Evolutionary conservation across 768 basidiomycete species (phyloP).

Genomic region (Boletus speciosus): DNA sequence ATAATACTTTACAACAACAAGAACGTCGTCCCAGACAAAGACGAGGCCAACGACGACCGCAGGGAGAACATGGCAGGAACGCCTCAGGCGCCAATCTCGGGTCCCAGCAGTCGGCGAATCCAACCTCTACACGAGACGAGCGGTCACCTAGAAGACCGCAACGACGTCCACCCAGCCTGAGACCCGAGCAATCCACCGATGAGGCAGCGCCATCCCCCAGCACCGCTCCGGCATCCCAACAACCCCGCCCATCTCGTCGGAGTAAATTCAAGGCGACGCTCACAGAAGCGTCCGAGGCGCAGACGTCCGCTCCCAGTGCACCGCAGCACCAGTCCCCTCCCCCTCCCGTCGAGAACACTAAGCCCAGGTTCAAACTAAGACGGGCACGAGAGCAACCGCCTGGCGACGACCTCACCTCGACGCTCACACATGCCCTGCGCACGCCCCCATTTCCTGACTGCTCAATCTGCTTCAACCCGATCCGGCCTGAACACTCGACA

Average conservation of each 20-base stretch:
- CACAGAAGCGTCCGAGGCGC: slow-evolving; percentile 19
- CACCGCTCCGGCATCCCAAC: neutral
- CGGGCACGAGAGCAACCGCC: slow-evolving; percentile 11
- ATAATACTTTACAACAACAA: neutral
- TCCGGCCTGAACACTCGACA: slow-evolving; percentile 74
- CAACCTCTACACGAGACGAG: neutral
- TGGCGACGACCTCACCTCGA: slow-evolving; percentile 70
- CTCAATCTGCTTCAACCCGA: slow-evolving; percentile 76
- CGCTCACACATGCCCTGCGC: slow-evolving; percentile 61
- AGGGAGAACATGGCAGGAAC: neutral
- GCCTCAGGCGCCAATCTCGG: neutral
- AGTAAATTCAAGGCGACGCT: slow-evolving; percentile 37
- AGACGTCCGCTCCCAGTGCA: neutral
- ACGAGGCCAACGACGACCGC: neutral
- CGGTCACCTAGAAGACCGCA: neutral
- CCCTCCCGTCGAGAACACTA: neutral
- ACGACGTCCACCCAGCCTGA: neutral
- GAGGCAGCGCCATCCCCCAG: neutral
- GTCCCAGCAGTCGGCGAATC: neutral
- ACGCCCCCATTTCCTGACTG: slow-evolving; percentile 76
- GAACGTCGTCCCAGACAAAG: neutral
- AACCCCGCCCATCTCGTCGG: slow-evolving; percentile 28
- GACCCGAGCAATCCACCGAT: neutral
- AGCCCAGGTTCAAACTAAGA: slow-evolving; percentile 5
- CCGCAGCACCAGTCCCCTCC: neutral